Evolutionary conservation across 768 basidiomycete genomes (phyloP), one percentile per base, ranked within the genome.

Genomic region (Leccinum obscurum): DNA sequence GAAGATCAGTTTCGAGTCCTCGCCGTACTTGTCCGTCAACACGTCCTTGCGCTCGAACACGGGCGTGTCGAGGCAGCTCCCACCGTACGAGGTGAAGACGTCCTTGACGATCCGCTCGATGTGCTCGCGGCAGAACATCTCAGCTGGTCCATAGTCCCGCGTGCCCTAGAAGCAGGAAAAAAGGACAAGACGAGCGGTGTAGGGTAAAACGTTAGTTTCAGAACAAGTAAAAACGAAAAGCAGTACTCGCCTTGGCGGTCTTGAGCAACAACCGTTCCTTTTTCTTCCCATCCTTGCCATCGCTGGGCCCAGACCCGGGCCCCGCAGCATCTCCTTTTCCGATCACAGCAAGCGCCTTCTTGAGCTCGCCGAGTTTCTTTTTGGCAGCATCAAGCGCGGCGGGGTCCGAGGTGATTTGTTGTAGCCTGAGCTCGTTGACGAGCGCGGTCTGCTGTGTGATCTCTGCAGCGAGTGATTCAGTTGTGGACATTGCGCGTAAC

Each of bases 11-110:
- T 98, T 99, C 41, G 87, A 83, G 71, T 98, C 97, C 75, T 99
- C 97, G 55, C 97, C 97, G 66, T 98, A 97, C 76, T 99, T 99
- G 61, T 93, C 96, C 1, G 95, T 85, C 48, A 98, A 77, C 59
- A 99, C 88, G 71, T 99, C 97, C 74, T 95, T 95, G 62, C 96
- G 87, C 77, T 98, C 97, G 67, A 99, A 98, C 6, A 98, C 95
- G 56, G 97, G 97, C 3, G 97, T 99, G 75, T 99, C 97, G 57
- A 99, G 92, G 62, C 92, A 93, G 56, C 85, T 83, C 7, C 89
- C 97, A 13, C 97, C 97, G 69, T 89, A 96, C 6, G 86, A 83
- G 51, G 92, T 86, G 76, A 98, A 99, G 59, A 87, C 86, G 2
- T 89, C 86, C 71, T 92, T 91, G 68, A 99, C 89, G 57, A 87